Conservation (phyloP, 2,329 filamentous ascomycete species). For the Colletotrichum phormii region DNA sequence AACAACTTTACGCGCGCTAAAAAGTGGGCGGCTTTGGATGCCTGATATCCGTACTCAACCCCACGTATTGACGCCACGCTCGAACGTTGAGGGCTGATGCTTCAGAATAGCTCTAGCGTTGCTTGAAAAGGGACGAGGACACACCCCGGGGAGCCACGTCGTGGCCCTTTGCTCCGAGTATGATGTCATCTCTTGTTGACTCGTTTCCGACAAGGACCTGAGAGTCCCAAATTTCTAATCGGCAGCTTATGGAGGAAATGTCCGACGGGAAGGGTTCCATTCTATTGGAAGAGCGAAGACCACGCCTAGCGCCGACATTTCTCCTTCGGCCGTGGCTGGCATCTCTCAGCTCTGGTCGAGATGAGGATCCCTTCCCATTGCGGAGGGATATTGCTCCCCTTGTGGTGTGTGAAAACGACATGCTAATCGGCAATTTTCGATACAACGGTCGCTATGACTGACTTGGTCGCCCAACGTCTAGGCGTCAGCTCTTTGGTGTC, state of each 20-base stretch:
- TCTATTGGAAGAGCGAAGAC: background rate
- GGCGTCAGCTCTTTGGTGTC: background rate
- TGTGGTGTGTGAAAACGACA: background rate
- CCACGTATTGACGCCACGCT: slow-evolving; percentile 19
- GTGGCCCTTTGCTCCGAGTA: background rate
- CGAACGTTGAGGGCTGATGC: slow-evolving; percentile 16
- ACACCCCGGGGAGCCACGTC: slow-evolving; percentile 19
- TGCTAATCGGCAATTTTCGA: slow-evolving; percentile 25
- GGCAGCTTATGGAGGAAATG: background rate
- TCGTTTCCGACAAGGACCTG: background rate
- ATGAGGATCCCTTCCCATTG: slow-evolving; percentile 20
- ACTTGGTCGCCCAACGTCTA: background rate
- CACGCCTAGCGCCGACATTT: background rate
- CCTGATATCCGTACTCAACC: background rate
- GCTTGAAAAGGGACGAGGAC: background rate
- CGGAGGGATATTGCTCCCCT: background rate
- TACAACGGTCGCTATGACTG: background rate
- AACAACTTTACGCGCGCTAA: slow-evolving; percentile 30
- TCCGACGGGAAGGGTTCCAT: background rate
- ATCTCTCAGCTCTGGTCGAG: slow-evolving; percentile 12
- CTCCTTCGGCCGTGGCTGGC: background rate
- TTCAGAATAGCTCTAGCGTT: slow-evolving; percentile 19
- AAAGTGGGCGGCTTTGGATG: background rate
- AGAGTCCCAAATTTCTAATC: background rate
- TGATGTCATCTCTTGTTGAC: slow-evolving; percentile 28